These are phyloP conservation scores for Exophiala dermatitidis DNA, from an alignment of 2,329 filamentous ascomycete species.

Conservation along the genomic window DNA sequence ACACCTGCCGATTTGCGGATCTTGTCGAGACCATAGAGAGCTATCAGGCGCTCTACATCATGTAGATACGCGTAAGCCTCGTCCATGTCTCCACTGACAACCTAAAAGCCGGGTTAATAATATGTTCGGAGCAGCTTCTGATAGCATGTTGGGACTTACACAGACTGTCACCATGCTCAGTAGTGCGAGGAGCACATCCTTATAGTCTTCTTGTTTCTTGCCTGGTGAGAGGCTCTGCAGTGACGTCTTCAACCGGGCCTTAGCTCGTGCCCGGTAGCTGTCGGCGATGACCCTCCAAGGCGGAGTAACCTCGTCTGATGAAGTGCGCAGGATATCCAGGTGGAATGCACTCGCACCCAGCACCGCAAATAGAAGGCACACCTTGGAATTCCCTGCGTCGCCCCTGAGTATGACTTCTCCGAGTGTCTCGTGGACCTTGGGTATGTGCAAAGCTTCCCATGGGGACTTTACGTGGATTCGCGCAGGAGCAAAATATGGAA, in stretches of 20 bases:
- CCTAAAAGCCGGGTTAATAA: neutral
- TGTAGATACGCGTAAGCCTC: constrained; percentile 5
- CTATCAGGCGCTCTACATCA: constrained; percentile 1
- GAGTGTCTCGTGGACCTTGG: constrained; percentile 5
- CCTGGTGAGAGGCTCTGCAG: neutral
- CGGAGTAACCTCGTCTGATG: neutral
- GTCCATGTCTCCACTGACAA: constrained; percentile 7
- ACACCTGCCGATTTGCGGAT: neutral
- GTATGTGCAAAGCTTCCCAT: constrained; percentile 5
- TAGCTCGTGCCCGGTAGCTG: constrained; percentile 4
- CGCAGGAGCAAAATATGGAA: constrained; percentile 1
- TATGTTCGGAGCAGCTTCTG: neutral
- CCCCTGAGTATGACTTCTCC: constrained; percentile 4
- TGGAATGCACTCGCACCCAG: constrained; percentile 2
- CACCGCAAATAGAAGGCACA: neutral
- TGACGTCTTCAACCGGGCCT: neutral
- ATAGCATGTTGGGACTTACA: neutral
- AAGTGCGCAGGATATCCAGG: neutral
- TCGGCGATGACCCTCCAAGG: neutral
- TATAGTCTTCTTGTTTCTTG: neutral
- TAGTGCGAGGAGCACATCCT: constrained; percentile 6
- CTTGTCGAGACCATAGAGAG: neutral
- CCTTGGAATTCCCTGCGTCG: neutral
- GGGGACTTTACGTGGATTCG: neutral
- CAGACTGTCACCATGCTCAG: constrained; percentile 12